Evolutionary conservation across 108 stramenopile genomes (phyloP), one percentile per base, ranked within the genome.

Genomic region (Nitzschia inconspicua): DNA sequence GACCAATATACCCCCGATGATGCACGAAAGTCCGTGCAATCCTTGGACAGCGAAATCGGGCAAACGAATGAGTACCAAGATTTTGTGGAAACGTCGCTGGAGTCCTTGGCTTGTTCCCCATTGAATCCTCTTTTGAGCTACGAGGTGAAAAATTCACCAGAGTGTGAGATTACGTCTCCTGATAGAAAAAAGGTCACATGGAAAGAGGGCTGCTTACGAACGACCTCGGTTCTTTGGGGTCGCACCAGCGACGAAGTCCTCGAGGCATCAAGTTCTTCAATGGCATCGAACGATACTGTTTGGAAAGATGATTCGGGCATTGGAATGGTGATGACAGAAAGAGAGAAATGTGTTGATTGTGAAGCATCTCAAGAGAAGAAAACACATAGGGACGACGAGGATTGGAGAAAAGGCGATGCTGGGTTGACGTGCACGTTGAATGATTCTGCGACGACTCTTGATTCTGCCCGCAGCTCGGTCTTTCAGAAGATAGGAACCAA

Each of bases 71-170:
- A 39, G 11, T 57, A 34, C 47, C 30, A 29, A 1, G 68, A 53
- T 10, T 70, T 46, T 35, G 29, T 70, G 19, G 52, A 61, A 44
- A 37, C 22, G 7, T 40, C 52, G 42, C 49, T 70, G 20, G 68
- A 61, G 29, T 50, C 23, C 18, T 23, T 68, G 20, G 39, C 13
- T 10, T 60, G 43, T 20, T 60, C 60, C n/a, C 18, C 53, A 18
- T 34, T 29, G 53, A 54, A 54, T 32, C 53, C 53, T 5, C 37
- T 10, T 27, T 30, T 51, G 14, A 27, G 14, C 13, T 23, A 51
- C 28, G 25, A 20, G 27, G 6, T 51, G 50, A 18, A 24, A 13
- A 30, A n/a, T n/a, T n/a, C n/a, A n/a, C n/a, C n/a, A n/a, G n/a
- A n/a, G n/a, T n/a, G n/a, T n/a, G n/a, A 14, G n/a, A 39, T n/a